phyloP scores from a whole-genome alignment of 345 rosid species.

The thale cress (Arabidopsis thaliana) region TAIR10.1 NC_003075.7:10091501-10092000 shows the following conservation, averaged over 20 bases:
- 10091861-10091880: conserved; percentile 3
- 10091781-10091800: conserved; percentile 41
- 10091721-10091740: conserved; percentile 37
- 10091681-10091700: background rate
- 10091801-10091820: conserved; percentile 25
- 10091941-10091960: conserved; percentile 32
- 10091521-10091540: conserved; percentile 37
- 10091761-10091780: conserved; percentile 35
- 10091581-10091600: conserved; percentile 25
- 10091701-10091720: conserved; percentile 28
- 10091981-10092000: background rate
- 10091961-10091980: background rate
- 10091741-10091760: conserved; percentile 25
- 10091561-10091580: conserved; percentile 31
- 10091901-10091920: conserved; percentile 39
- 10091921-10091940: conserved; percentile 18
- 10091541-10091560: conserved; percentile 23
- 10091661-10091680: conserved; percentile 22
- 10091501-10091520: background rate
- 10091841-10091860: conserved; percentile 31
- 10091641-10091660: conserved; percentile 37
- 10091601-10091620: conserved; percentile 40
- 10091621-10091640: conserved; percentile 32
- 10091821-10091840: conserved; percentile 31
- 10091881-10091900: conserved; percentile 41